Percentiles rank a stretch among this genome's conserved stretches.
Conservation (phyloP, 2,329 filamentous ascomycete genomes). For the Saccharata proteae region DNA sequence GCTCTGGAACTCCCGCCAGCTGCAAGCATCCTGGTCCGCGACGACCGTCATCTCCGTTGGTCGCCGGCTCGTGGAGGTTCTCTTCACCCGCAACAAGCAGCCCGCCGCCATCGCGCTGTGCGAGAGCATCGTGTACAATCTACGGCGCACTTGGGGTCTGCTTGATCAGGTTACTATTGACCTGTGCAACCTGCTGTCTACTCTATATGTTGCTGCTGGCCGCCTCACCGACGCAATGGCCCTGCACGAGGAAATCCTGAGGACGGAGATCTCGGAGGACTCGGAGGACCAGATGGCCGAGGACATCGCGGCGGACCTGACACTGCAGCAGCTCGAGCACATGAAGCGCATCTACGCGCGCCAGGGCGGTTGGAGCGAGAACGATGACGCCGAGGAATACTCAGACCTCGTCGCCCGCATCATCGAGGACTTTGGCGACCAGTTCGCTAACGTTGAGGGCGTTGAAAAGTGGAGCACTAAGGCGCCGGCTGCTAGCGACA, state of each 20-base stretch:
- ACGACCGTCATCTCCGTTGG: constrained; percentile 38
- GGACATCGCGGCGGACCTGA: constrained; percentile 13
- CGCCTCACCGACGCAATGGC: constrained; percentile 22
- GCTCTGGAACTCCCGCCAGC: constrained; percentile 24
- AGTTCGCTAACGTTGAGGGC: constrained; percentile 12
- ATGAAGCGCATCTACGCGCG: constrained; percentile 30
- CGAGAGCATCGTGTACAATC: constrained; percentile 45
- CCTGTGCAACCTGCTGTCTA: constrained; percentile 37
- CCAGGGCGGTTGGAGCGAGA: constrained; percentile 27
- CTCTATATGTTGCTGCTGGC: constrained; percentile 34
- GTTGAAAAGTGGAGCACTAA: constrained; percentile 6
- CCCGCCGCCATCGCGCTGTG: constrained; percentile 30
- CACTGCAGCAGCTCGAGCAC: constrained; percentile 22
- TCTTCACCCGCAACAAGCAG: constrained; percentile 36
- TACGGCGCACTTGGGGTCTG: constrained; percentile 40
- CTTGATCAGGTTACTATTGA: constrained; percentile 36
- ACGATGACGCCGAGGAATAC: constrained; percentile 38
- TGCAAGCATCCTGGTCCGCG: constrained; percentile 21
- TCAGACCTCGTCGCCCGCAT: constrained; percentile 31
- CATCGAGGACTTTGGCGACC: constrained; percentile 26
- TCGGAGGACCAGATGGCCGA: constrained; percentile 14
- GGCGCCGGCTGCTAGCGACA: constrained; percentile 4
- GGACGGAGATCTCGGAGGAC: constrained; percentile 18
- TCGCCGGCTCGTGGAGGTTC: constrained; percentile 40
- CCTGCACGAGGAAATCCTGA: constrained; percentile 21